Evolutionary conservation across 257 asterid genomes (phyloP), one percentile per base, ranked within the genome.

Genomic region (Cruciata laevipes): DNA sequence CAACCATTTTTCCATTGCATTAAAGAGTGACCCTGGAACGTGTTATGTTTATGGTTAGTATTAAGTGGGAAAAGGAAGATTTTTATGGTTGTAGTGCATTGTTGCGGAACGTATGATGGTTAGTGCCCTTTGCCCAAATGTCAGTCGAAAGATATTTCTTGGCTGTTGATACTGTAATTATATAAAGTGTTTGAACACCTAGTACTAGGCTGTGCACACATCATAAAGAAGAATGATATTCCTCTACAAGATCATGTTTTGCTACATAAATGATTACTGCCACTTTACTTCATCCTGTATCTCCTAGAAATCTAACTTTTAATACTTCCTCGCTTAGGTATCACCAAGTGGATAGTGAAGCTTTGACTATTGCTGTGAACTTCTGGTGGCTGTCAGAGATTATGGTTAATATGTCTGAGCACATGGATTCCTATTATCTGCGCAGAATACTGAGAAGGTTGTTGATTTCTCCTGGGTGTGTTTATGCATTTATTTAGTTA

Each of bases 281-380:
- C 13, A 30, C 65, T 16, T 31, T 61, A 24, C 13, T 21, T 24
- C 20, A 23, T 27, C 40, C n/a, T 30, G 49, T 51, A 31, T 5
- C 12, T 32, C 30, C n/a, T 2, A 18, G 30, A 5, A 5, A 16
- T 42, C 21, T 67, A 33, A 31, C 16, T 44, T 7, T 33, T 63
- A 56, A 10, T 76, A 60, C 73, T 38, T 81, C 68, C 72, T 76
- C 67, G 31, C 70, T 71, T 72, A 94, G 99, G 97, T 94, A 83
- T 78, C 99, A 90, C 85, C 99, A 94, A 86, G 96, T 94, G 77
- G 96, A 94, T 82, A 94, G 99, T 73, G 96, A 71, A 66, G 73
- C 73, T 80, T 72, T 94, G 75, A 90, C 96, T 62, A 83, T 84
- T 63, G 99, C 97, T 66, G 86, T 94, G 76, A 94, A 94, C 76